These are phyloP conservation scores for Wickerhamomyces alni DNA, from an alignment of 805 yeast species.

Conservation along the genomic window DNA sequence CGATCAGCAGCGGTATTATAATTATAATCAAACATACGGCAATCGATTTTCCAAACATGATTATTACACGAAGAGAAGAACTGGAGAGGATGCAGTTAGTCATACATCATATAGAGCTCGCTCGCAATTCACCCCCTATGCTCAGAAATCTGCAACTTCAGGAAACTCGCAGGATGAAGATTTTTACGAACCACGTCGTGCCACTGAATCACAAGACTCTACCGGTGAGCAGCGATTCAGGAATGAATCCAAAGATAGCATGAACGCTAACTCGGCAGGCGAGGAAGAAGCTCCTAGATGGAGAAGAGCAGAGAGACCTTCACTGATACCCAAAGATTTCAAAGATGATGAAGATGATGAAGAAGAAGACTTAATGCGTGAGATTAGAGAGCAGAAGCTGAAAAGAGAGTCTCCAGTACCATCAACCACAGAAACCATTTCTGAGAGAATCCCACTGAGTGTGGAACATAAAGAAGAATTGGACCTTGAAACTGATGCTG, in stretches of 20 bases:
- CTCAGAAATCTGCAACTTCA: background rate
- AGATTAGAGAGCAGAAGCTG: background rate
- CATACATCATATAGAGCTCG: background rate
- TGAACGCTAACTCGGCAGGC: background rate
- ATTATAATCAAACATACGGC: background rate
- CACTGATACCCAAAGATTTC: constrained; percentile 22
- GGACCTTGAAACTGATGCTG: constrained; percentile 4
- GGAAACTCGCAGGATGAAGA: background rate
- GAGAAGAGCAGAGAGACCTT: constrained; percentile 11
- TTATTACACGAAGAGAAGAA: background rate
- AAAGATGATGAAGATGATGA: constrained; percentile 18
- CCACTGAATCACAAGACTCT: background rate
- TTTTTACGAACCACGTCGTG: background rate
- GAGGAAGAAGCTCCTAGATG: constrained; percentile 1
- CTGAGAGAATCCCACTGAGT: constrained; percentile 31
- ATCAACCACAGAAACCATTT: constrained; percentile 3
- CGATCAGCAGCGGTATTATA: background rate
- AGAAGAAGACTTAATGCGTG: background rate
- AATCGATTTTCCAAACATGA: background rate
- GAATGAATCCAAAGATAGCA: background rate
- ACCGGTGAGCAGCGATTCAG: no score
- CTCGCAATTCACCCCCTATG: background rate
- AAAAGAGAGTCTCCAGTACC: background rate
- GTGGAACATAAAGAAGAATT: constrained; percentile 37
- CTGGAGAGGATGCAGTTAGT: background rate